phyloP scores from a whole-genome alignment of 805 yeast species.

The Grigorovia transvaalensis region DNA sequence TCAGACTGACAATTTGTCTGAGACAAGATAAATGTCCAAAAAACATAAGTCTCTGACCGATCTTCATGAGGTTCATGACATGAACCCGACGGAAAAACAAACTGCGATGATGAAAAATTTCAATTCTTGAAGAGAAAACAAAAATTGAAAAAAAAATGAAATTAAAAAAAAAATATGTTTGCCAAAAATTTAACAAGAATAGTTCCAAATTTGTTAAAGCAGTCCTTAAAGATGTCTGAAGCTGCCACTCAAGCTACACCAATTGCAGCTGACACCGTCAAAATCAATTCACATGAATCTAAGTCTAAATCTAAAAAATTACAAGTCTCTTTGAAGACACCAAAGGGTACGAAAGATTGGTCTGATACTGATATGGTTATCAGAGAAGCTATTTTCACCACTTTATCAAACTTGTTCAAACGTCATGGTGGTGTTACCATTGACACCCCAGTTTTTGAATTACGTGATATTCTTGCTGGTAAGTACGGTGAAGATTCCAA shows the following conservation, averaged over 20 bases:
- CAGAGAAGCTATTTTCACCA: slow-evolving; percentile 74
- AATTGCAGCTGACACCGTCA: slow-evolving; percentile 9
- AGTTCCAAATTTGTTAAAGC: neutral
- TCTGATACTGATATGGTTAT: slow-evolving; percentile 95
- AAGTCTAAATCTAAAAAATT: slow-evolving; percentile 25
- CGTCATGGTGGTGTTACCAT: slow-evolving; percentile 97
- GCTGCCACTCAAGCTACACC: slow-evolving; percentile 4
- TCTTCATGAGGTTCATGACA: too few relatives aligned
- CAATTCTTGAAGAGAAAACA: neutral
- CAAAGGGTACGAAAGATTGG: slow-evolving; percentile 98
- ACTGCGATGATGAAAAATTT: neutral
- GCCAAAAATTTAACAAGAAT: neutral
- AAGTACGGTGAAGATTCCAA: slow-evolving; percentile 98
- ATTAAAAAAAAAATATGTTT: neutral
- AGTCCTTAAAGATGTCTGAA: neutral
- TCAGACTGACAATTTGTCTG: too few relatives aligned
- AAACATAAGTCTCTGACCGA: too few relatives aligned
- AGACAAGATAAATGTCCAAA: too few relatives aligned
- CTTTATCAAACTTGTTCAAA: slow-evolving; percentile 67
- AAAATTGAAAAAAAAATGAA: neutral
- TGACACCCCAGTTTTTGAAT: slow-evolving; percentile 96
- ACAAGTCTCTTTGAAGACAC: slow-evolving; percentile 78
- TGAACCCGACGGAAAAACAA: neutral
- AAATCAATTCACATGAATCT: slow-evolving; percentile 9
- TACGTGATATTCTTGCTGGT: slow-evolving; percentile 90